Base-by-base conservation (phyloP, 2,329 filamentous ascomycete genomes). In the Cadophora malorum region DNA sequence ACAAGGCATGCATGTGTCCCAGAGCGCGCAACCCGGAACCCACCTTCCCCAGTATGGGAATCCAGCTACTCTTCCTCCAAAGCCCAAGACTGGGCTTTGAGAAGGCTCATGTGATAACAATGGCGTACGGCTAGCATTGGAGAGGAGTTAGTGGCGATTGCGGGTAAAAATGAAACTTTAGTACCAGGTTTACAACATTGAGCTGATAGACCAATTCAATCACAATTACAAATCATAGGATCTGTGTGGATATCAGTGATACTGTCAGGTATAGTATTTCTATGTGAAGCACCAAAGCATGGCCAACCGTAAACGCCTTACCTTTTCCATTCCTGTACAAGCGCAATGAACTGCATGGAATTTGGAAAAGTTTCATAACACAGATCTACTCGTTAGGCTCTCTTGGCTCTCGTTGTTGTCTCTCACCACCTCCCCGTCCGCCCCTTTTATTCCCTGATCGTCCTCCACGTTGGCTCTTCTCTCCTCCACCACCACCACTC, bases 1-100 rank as follows among this genome's bases (percentile, higher is more conserved):
- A 16, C 74, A 73, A 60, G 72, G 72, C 28, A 71, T 74, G 65
- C 69, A 70, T 49, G 74, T 78, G 64, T 47, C 69, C 53, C 71
- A 74, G 41, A 75, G 72, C 66, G 76, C 71, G 55, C 75, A 76
- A 65, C 65, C 75, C 65, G 79, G 81, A 67, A 84, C 80, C 74
- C 83, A 82, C 71, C 83, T 86, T 64, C 83, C 84, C n/a, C 86
- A 86, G 71, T 87, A 83, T 77, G 85, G 84, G 35, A 83, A 84
- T 38, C 83, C 84, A 5, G 78, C 84, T 19, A 83, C 84, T 62
- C 78, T 87, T 53, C 85, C 85, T 58, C 81, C 84, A 10, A 87
- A 86, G 73, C 85, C 85, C 45, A 84, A 85, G 50, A 82, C 84
- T 58, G 76, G 76, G 62, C 71, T 76, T 73, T 79, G 75, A 75